phyloP scores from a whole-genome alignment of 1,284 basidiomycete genomes.

The Cryptococcus amylolentus region DNA sequence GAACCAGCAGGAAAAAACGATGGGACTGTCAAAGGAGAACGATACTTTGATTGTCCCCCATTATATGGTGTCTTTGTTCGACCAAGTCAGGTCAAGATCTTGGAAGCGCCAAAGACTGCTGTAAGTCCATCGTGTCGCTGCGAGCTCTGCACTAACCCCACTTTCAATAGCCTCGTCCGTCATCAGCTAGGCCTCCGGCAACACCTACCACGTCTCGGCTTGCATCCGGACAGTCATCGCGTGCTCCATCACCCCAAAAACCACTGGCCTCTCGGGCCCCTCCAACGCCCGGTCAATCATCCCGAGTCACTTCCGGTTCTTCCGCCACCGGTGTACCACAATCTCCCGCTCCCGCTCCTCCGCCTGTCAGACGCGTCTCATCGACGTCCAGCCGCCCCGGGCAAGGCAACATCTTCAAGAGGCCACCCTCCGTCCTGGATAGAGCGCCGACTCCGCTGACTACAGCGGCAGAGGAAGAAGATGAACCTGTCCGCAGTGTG shows the following conservation, averaged over 20 bases:
- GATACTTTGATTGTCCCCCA: conserved; percentile 78
- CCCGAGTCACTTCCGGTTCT: conserved; percentile 9
- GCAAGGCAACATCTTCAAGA: conserved; percentile 9
- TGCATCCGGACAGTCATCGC: conserved; percentile 14
- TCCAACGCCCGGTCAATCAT: conserved; percentile 6
- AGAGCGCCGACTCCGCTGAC: conserved; percentile 10
- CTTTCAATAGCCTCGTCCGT: conserved; percentile 17
- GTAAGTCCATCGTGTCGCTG: conserved; percentile 3
- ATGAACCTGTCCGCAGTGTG: conserved; percentile 1
- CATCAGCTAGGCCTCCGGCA: conserved; percentile 22
- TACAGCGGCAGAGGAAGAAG: conserved; percentile 1
- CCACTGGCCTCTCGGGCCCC: conserved; percentile 2
- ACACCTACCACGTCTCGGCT: conserved; percentile 23
- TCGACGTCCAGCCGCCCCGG: background rate
- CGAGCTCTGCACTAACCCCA: background rate
- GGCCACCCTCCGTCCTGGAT: conserved; percentile 25
- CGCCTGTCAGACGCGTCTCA: background rate
- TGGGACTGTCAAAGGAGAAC: conserved; percentile 75
- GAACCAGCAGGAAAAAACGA: conserved; percentile 91
- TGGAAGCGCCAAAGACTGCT: conserved; percentile 25
- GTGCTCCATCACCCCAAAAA: conserved; percentile 21
- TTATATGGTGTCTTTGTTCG: conserved; percentile 87
- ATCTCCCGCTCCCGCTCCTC: conserved; percentile 1
- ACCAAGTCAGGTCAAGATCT: conserved; percentile 75
- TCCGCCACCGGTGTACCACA: background rate